Conservation (phyloP, 1,284 basidiomycete genomes). For the Neolentinus lepideus region DNA sequence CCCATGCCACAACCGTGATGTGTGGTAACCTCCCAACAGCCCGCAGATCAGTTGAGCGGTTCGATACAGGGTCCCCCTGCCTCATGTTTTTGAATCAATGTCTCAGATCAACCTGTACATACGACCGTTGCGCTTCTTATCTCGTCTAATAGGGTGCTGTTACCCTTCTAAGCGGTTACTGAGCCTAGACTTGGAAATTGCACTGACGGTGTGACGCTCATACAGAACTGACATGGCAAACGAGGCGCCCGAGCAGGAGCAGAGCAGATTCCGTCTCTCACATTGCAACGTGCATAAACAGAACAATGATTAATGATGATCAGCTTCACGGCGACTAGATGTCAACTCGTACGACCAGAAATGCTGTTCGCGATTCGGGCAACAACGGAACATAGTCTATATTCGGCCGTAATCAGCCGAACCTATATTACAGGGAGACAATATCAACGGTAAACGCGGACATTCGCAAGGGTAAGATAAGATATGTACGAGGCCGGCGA, state of each 20-base stretch:
- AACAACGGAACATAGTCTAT: neutral
- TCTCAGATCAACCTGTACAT: neutral
- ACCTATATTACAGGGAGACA: neutral
- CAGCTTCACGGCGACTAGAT: neutral
- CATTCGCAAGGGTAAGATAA: neutral
- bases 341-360: neutral
- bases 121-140: neutral
- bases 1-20: neutral
- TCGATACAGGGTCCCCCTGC: neutral
- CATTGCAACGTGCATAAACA: neutral
- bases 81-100: neutral
- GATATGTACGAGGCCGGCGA: neutral
- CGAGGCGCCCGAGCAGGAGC: neutral
- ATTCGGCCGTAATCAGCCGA: neutral
- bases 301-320: too few species aligned
- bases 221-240: neutral
- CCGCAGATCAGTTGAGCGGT: neutral
- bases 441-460: neutral
- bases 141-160: neutral
- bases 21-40: neutral
- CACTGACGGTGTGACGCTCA: neutral
- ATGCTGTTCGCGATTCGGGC: neutral
- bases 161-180: neutral
- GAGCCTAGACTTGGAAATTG: neutral
- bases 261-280: neutral